Conservation (phyloP, 2,329 filamentous ascomycete genomes). For the Phyllosticta capitalensis region DNA sequence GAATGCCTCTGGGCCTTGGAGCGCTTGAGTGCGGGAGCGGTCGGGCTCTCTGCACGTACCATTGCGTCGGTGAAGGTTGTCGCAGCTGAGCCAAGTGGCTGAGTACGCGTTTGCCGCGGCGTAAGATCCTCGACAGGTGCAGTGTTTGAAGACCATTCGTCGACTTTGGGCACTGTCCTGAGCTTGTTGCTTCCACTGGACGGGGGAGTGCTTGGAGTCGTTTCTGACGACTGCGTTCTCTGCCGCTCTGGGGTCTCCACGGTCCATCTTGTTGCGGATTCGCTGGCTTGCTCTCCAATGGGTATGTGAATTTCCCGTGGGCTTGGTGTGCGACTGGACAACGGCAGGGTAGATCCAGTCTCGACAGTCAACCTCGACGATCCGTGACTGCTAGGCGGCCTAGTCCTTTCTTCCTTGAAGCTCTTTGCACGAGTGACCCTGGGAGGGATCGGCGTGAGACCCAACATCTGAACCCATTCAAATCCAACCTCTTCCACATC, state of each 20-base stretch:
- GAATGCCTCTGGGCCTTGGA: constrained; percentile 31
- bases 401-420: constrained; percentile 37
- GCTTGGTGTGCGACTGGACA: constrained; percentile 36
- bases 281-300: constrained; percentile 47
- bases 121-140: background rate
- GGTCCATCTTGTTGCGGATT: constrained; percentile 38
- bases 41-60: constrained; percentile 21
- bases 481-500: constrained; percentile 66
- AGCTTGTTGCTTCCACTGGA: constrained; percentile 19
- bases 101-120: constrained; percentile 4
- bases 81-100: constrained; percentile 17
- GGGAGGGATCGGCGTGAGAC: constrained; percentile 53
- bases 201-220: constrained; percentile 27
- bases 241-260: constrained; percentile 25
- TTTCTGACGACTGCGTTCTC: constrained; percentile 17
- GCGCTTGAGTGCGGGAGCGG: constrained; percentile 25
- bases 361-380: constrained; percentile 39
- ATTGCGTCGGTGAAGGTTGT: constrained; percentile 29
- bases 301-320: constrained; percentile 50
- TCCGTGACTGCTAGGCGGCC: constrained; percentile 41
- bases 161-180: background rate
- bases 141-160: background rate
- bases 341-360: constrained; percentile 24
- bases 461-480: constrained; percentile 86
- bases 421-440: constrained; percentile 41